phyloP scores from a whole-genome alignment of 139 green algal genomes.

The Tetraselmis chui region DNA sequence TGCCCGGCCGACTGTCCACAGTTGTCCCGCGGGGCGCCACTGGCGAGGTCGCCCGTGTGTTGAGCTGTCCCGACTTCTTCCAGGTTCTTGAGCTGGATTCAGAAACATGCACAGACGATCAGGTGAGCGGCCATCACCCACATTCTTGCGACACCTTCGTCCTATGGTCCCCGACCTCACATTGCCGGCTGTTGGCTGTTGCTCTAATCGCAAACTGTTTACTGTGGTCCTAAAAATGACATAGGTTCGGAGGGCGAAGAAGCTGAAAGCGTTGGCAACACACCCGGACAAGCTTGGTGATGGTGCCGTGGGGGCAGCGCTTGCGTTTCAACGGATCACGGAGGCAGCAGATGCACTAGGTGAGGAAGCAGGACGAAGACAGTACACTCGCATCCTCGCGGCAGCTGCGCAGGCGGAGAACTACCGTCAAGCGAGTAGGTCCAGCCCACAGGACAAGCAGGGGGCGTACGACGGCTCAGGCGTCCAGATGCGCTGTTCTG shows the following conservation, averaged over 20 bases:
- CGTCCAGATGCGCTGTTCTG: background rate
- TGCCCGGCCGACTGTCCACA: background rate
- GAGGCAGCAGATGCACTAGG: background rate
- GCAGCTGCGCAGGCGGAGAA: background rate
- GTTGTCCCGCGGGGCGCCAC: slow-evolving; percentile 8
- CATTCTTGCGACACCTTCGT: too few species aligned
- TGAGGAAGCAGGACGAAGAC: background rate
- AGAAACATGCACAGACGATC: background rate
- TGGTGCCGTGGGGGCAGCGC: slow-evolving; percentile 3
- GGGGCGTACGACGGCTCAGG: background rate
- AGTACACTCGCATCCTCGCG: background rate
- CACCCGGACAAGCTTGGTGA: slow-evolving; percentile 26
- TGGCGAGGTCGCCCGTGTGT: slow-evolving; percentile 15
- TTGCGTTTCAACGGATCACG: slow-evolving; percentile 14
- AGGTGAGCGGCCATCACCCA: slow-evolving; percentile 9
- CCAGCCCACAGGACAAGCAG: too few species aligned
- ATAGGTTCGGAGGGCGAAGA: slow-evolving; percentile 7
- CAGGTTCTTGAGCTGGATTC: slow-evolving; percentile 17
- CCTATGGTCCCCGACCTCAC: too few species aligned
- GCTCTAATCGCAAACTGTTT: too few species aligned
- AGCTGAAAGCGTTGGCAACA: slow-evolving; percentile 12
- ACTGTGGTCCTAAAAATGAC: too few species aligned
- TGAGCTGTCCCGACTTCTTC: slow-evolving; percentile 8
- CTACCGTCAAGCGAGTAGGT: too few species aligned
- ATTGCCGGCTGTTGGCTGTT: background rate